Evolutionary conservation across 148 eudicot species (phyloP).

Genomic region (Tetragonia tetragonoides): DNA sequence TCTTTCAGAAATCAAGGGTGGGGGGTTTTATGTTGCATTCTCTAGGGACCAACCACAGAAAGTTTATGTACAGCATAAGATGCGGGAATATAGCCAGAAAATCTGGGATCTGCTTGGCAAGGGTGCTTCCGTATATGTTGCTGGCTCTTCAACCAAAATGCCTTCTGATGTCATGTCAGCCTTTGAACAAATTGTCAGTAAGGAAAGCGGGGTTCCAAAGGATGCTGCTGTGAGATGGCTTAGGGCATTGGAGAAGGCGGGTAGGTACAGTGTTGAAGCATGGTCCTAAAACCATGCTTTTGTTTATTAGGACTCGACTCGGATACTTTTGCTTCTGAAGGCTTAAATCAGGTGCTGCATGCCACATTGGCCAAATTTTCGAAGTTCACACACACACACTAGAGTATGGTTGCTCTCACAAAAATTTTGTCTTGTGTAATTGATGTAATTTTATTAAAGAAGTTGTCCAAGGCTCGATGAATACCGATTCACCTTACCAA

Average conservation of each 20-base stretch:
- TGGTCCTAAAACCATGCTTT: conserved; percentile 52
- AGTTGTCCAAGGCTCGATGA: background rate
- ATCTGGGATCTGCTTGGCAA: conserved; percentile 59
- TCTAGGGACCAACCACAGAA: conserved; percentile 80
- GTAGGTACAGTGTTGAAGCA: conserved; percentile 85
- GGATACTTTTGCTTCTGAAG: background rate
- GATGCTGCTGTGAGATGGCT: conserved; percentile 76
- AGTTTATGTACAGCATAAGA: conserved; percentile 87
- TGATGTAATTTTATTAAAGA: background rate
- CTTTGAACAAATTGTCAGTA: conserved; percentile 71
- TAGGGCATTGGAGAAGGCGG: conserved; percentile 80
- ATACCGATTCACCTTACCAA: background rate
- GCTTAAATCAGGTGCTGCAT: background rate
- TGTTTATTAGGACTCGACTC: too few relatives aligned
- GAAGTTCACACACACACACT: background rate
- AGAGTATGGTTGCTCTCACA: background rate
- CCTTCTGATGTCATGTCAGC: conserved; percentile 74
- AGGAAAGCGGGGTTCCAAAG: conserved; percentile 55
- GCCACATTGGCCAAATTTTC: background rate
- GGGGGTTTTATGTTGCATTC: conserved; percentile 86
- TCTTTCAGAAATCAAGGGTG: conserved; percentile 75
- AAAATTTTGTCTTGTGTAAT: background rate
- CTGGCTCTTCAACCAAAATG: conserved; percentile 90
- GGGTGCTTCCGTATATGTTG: conserved; percentile 73
- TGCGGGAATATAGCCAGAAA: conserved; percentile 54